phyloP scores from a whole-genome alignment of 345 rosid genomes.

The Rubroshorea leprosula region DNA sequence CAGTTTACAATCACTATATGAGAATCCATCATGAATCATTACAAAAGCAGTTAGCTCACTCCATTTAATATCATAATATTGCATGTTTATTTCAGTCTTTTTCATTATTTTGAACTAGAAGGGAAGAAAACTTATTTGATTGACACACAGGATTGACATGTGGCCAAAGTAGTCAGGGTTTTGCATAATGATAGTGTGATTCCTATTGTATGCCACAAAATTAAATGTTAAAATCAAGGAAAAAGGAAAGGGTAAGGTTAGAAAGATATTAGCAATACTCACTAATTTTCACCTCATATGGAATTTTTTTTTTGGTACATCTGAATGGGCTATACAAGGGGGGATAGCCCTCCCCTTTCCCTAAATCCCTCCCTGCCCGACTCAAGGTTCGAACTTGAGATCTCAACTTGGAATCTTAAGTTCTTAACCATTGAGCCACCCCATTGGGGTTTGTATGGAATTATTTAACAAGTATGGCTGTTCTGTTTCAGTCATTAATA shows the following conservation, averaged over 20 bases:
- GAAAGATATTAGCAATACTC: background rate
- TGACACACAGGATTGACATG: background rate
- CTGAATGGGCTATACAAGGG: too few relatives aligned
- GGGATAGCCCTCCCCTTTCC: too few relatives aligned
- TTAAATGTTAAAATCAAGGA: background rate
- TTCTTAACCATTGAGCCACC: too few relatives aligned
- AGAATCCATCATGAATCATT: conserved; percentile 69
- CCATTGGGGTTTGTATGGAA: background rate
- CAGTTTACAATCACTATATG: conserved; percentile 96
- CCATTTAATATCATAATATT: conserved; percentile 2
- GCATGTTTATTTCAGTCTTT: background rate
- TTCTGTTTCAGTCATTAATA: background rate
- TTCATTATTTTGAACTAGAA: background rate
- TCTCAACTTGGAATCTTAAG: too few relatives aligned
- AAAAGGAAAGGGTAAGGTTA: background rate
- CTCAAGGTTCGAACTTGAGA: too few relatives aligned
- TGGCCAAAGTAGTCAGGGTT: too few relatives aligned
- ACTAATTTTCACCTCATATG: too few relatives aligned
- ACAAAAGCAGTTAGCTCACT: conserved; percentile 55
- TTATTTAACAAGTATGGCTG: too few relatives aligned
- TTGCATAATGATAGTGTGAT: too few relatives aligned
- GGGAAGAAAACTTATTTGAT: background rate
- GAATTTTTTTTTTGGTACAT: too few relatives aligned
- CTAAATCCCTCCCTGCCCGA: too few relatives aligned
- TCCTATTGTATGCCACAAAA: background rate